Conservation (phyloP, 2,329 filamentous ascomycete species). For the Sclerotinia sclerotiorum region DNA sequence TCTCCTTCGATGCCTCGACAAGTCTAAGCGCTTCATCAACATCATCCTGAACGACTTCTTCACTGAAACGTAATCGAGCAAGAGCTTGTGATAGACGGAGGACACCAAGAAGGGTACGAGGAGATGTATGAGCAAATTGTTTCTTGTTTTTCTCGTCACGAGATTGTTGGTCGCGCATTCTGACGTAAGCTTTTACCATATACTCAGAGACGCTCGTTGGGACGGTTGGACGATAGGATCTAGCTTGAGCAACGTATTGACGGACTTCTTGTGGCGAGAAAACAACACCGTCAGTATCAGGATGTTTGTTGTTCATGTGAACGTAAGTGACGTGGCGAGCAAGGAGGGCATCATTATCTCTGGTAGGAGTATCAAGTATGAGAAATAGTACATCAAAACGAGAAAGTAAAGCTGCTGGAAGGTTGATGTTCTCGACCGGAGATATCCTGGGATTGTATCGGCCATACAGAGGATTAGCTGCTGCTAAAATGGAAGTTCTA, state of each 20-base stretch:
- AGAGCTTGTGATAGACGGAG: constrained; percentile 92
- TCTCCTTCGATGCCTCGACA: constrained; percentile 91
- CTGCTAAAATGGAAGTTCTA: constrained; percentile 90
- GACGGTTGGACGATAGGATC: constrained; percentile 83
- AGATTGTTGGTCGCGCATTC: constrained; percentile 88
- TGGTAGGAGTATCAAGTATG: constrained; percentile 88
- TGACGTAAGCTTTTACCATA: constrained; percentile 94
- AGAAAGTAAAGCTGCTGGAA: constrained; percentile 92
- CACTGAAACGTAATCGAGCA: constrained; percentile 84
- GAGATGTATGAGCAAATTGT: constrained; percentile 90
- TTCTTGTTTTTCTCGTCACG: constrained; percentile 87
- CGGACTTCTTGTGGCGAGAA: constrained; percentile 93
- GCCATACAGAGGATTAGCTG: constrained; percentile 95
- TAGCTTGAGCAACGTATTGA: constrained; percentile 91
- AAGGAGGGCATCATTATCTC: constrained; percentile 87
- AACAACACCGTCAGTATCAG: constrained; percentile 73
- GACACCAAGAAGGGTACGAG: constrained; percentile 88
- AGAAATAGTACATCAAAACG: constrained; percentile 97
- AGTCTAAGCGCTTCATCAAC: constrained; percentile 92
- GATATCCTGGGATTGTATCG: constrained; percentile 97
- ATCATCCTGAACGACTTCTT: constrained; percentile 83
- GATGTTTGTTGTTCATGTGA: constrained; percentile 94
- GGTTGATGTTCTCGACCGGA: constrained; percentile 97
- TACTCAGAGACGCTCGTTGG: constrained; percentile 88
- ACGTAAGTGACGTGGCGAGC: constrained; percentile 95